Base-by-base conservation (phyloP, 2,329 filamentous ascomycete species). In the Teratosphaeria destructans region DNA sequence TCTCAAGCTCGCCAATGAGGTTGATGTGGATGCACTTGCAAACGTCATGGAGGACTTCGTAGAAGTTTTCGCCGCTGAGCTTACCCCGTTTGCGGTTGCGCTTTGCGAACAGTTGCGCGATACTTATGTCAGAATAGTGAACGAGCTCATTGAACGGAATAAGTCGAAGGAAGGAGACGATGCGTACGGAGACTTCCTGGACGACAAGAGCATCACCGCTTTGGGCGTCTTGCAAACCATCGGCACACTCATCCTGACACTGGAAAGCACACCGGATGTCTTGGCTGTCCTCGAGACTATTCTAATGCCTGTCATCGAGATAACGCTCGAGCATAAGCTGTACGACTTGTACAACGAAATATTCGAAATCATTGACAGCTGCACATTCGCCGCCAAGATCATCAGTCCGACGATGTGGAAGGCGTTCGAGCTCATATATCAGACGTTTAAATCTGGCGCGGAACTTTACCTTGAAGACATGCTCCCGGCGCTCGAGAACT, bases 1-100 rank as follows among this genome's bases (percentile, higher is more conserved):
- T 14, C 81, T 99, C 58, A 97, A 97, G 78, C 80, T 99, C 60
- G 93, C 94, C 32, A 99, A 99, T 71, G 94, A 99, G 76, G 94
- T 95, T 60, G 94, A 99, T 71, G 93, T 99, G 55, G 94, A 99
- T 74, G 92, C 94, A 5, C 81, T 99, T 49, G 93, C 94, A 26
- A 97, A 97, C 70, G 94, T 99, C 47, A 99, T 99, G 94, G 94
- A 99, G 75, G 94, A 99, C 71, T 99, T 99, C 71, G 94, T 99
- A 54, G 94, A 99, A 74, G 92, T 97, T 2, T 99, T 99, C 71
- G 93, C 94, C n/a, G 83, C 90, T 2, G 94, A 99, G 73, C 82
- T 99, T 54, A 97, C 94, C 5, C 94, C 94, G 3, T 99, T 99
- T 69, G 94, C 94, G 11, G 93, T 99, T 35, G 94, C 94, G 4